These are phyloP conservation scores for Termitomyces sp. DNA, from an alignment of 768 basidiomycete genomes.

Conservation along the genomic window DNA sequence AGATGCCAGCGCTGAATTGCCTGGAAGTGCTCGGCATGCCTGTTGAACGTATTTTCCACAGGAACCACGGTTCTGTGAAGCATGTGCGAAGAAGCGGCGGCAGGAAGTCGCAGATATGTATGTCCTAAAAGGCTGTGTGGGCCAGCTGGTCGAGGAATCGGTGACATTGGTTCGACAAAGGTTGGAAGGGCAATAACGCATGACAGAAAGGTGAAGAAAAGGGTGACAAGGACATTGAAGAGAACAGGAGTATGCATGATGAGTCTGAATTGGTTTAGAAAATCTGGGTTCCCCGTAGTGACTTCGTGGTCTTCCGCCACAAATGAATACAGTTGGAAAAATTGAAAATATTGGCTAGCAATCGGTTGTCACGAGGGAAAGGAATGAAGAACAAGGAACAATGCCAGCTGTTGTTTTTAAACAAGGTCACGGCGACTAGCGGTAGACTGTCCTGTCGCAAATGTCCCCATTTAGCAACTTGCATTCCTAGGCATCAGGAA, in stretches of 20 bases:
- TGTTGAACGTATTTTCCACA: not conserved
- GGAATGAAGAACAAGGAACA: not conserved
- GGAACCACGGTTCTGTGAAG: not conserved
- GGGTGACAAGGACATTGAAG: conserved; percentile 18
- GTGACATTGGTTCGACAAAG: conserved; percentile 2
- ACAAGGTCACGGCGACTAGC: not conserved
- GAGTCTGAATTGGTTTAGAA: conserved; percentile 23
- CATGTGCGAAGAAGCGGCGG: not conserved
- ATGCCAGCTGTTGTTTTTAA: not conserved
- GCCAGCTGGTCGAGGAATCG: not conserved
- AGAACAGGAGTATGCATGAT: conserved; percentile 26
- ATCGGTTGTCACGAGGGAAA: not conserved
- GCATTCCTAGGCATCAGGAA: not conserved
- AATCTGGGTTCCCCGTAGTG: not conserved
- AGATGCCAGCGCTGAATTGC: conserved; percentile 3
- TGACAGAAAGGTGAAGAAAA: conserved; percentile 31
- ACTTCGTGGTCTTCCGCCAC: conserved; percentile 12
- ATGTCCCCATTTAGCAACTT: not conserved
- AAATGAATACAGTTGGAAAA: not conserved
- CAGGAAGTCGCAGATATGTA: conserved; percentile 13
- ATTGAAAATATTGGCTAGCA: not conserved
- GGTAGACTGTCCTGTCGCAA: not conserved
- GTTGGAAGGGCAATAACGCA: conserved; percentile 28
- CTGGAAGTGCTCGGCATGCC: conserved; percentile 8
- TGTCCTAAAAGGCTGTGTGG: conserved; percentile 19